A percentile compares a stretch with the other conserved stretches of the same genome.
Conservation (phyloP, 352 stramenopile genomes). For the Phytophthora chlamydospora region DNA sequence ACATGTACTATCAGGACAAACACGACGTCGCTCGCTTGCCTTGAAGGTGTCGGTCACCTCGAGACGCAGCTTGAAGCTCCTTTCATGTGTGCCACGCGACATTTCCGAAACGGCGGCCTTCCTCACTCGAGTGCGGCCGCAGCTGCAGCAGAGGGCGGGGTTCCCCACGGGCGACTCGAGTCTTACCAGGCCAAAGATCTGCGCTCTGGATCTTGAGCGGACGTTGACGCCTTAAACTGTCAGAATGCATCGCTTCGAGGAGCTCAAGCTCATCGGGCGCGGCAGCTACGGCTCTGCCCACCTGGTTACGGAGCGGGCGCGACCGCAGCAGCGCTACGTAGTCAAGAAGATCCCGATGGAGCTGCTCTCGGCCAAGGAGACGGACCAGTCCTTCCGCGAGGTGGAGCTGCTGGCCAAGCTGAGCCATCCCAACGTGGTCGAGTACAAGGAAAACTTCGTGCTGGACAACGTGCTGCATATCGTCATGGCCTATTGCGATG, state of each 20-base stretch:
- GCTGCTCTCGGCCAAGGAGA: constrained; percentile 79
- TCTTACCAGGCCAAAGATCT: constrained; percentile 1
- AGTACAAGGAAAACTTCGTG: constrained; percentile 94
- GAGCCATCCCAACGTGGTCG: constrained; percentile 94
- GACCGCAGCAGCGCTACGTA: constrained; percentile 57
- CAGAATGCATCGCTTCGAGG: constrained; percentile 77
- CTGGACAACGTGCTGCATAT: constrained; percentile 89
- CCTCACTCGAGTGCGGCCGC: too few species aligned
- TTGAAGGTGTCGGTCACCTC: too few species aligned
- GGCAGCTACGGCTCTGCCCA: constrained; percentile 81
- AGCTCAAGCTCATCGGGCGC: constrained; percentile 76
- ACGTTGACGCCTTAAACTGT: constrained; percentile 4
- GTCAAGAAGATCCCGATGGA: constrained; percentile 91
- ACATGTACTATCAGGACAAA: too few species aligned
- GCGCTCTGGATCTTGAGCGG: constrained; percentile 25
- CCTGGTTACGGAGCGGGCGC: constrained; percentile 51
- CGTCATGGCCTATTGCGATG: constrained; percentile 96
- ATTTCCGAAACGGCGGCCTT: too few species aligned
- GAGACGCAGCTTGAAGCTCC: too few species aligned
- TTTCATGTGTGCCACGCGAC: too few species aligned
- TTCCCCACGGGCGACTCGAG: too few species aligned
- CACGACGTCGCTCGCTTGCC: too few species aligned
- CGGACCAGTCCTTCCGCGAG: constrained; percentile 79
- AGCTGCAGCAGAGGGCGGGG: too few species aligned
- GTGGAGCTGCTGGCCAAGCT: constrained; percentile 92